Evolutionary conservation across 257 asterid genomes (phyloP), one percentile per base, ranked within the genome.

Genomic region (Scutellaria galericulata): DNA sequence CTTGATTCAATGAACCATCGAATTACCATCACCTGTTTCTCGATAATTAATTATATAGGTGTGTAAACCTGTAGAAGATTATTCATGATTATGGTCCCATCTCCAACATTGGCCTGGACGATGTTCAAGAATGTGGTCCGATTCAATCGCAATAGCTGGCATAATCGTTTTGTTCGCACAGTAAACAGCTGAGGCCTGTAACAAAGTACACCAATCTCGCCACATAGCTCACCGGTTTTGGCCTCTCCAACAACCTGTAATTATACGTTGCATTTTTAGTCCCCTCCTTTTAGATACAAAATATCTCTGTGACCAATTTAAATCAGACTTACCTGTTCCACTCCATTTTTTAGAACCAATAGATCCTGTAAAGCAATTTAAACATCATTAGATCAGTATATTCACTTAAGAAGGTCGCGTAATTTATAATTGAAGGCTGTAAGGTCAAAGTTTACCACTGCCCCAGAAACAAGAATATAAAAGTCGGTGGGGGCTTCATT

Each of bases 121-220:
- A 95, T 90, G 85, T 89, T 90, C 73, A 92, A 72, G 69, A 95
- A 95, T 9, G 88, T 79, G 58, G 96, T 79, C 27, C 98, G 89
- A 53, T 95, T 92, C 72, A 95, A 75, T 13, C 99, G 91, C 66
- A 95, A 79, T 7, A 95, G 83, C 82, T 92, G 98, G 73, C 96
- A 80, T 51, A 95, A 71, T 74, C 96, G 79, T 78, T 81, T 90
- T 0, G 99, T 95, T 58, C 99, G 88, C 48, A 92, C 97, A 2
- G 98, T 90, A 77, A 90, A 95, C 40, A 88, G 80, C 79, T 95
- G 99, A 70, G 99, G 98, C 83, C 97, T 85, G 66, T 88, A 90
- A 76, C 98, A 95, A 31, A 95, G 90, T 76, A 90, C 98, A 64
- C 99, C 98, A 56, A 95, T 90, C 80, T 95, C 99, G 15, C 98